These are phyloP conservation scores for Metschnikowia noctiluminum DNA, from an alignment of 805 yeast species.

Conservation along the genomic window DNA sequence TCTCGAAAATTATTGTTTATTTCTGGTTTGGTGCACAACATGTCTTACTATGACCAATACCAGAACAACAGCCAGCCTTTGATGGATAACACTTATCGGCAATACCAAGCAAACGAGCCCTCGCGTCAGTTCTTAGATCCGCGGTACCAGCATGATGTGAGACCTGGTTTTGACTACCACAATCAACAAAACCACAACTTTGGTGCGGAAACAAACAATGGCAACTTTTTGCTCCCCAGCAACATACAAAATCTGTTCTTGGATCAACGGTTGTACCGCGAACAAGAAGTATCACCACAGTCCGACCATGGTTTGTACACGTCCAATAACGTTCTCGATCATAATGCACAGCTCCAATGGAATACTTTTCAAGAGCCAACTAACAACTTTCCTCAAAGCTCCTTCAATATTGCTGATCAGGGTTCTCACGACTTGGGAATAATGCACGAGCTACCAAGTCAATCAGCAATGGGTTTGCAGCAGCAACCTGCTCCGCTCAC, in stretches of 20 bases:
- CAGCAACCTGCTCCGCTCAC: not conserved
- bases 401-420: not conserved
- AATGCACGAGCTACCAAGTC: not conserved
- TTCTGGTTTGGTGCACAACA: slow-evolving; percentile 7
- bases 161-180: slow-evolving; percentile 2
- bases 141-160: slow-evolving; percentile 1
- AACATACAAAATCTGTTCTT: not conserved
- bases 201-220: not conserved
- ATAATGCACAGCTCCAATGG: slow-evolving; percentile 4
- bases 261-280: slow-evolving; percentile 1
- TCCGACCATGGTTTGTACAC: not conserved
- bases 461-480: slow-evolving; percentile 1
- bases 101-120: slow-evolving; percentile 20
- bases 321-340: not conserved
- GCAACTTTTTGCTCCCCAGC: slow-evolving; percentile 1
- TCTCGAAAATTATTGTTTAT: slow-evolving; percentile 1
- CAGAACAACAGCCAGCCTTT: slow-evolving; percentile 36
- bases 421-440: not conserved
- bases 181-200: not conserved
- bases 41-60: slow-evolving; percentile 43
- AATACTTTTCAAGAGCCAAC: slow-evolving; percentile 4
- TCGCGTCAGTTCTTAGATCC: slow-evolving; percentile 4
- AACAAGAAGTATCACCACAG: slow-evolving; percentile 1
- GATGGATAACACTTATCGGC: slow-evolving; percentile 28
- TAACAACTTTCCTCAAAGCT: slow-evolving; percentile 2